Evolutionary conservation across 2,329 filamentous ascomycete genomes (phyloP), one percentile per base, ranked within the genome.

Genomic region (Epicoccum sorghinum): DNA sequence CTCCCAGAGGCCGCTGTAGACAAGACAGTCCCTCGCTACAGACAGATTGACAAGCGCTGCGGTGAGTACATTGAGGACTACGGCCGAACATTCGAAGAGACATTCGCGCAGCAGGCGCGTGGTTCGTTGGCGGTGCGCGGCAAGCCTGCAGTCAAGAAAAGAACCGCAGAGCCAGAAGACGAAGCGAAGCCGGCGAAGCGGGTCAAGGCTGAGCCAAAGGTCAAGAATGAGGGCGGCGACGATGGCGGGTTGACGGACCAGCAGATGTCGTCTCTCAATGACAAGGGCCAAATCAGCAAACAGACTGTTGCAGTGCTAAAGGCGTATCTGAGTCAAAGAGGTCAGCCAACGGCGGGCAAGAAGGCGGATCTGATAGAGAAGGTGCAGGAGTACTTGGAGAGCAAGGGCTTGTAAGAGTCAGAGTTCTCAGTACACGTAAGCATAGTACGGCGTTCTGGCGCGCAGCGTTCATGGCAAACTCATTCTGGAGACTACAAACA

Each of bases 31-130:
- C 95, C 95, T 1, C 91, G 89, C 65, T 92, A 88, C 75, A 88
- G 85, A 63, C 91, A 96, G 62, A 98, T 99, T 50, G 86, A 92
- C 72, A 98, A 82, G 78, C 86, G 93, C 27, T 89, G 90, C 1
- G 93, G 92, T 0, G 84, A 86, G 2, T 90, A 91, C 67, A 83
- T 96, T 8, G 80, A 88, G 40, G 86, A 90, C 30, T 96, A 93
- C 87, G 87, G 89, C 4, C 79, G 84, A 32, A 81, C 83, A 9
- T 80, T 97, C 5, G 84, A 89, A 27, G 76, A 82, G 7, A 85
- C 87, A 52, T 82, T 79, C 61, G 72, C 75, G 9, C 69, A 75
- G 29, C 69, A 76, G 23, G 66, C 71, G 9, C 69, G 73, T 10
- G 68, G 73, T 4, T 73, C 75, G 9, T 71, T 80, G 6, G 75